Evolutionary conservation across 495 filamentous ascomycete genomes (phyloP), one percentile per base, ranked within the genome.

Genomic region (Aspergillus kassunensis): DNA sequence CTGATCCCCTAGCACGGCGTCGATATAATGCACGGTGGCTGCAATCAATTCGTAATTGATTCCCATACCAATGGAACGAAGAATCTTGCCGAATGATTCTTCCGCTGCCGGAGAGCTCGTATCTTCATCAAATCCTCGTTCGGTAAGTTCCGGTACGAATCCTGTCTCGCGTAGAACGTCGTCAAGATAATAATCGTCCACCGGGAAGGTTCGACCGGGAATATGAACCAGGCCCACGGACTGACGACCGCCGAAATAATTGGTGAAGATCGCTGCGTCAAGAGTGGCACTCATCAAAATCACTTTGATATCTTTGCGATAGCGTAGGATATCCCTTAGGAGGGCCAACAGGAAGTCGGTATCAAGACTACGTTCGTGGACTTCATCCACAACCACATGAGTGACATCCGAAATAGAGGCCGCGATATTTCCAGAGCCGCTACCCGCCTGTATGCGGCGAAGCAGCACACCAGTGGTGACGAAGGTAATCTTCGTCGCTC

Each of bases 271-370:
- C 3, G 81, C 77, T 9, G 95, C 91, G 68, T 98, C 93, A 3
- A 98, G 81, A 6, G 93, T 98, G 11, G 93, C 93, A 65, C 90
- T 95, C 95, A 98, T 98, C n/a, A 98, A 75, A 31, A 98, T 84
- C 34, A 98, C 83, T 68, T 90, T 96, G 7, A 98, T 71, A 53
- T 97, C 90, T 52, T 83, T 83, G 42, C 90, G 80, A 55, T 77
- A 73, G 37, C 77, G 79, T 34, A 97, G 65, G 36, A 97, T 88
- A 61, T 95, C 87, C 49, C 88, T 82, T n/a, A 97, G 71, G 20
- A 98, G 79, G 31, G 90, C 89, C 31, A 98, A 69, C 6, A 98
- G 77, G 63, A 98, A 96, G 63, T 98, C 93, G 1, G 91, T 97
- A 60, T 98, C 93, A 8, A 98, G 74, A 69, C 88, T 95, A 24